These are phyloP conservation scores for Elongisporangium undulatum DNA, from an alignment of 352 stramenopile genomes.

Conservation along the genomic window DNA sequence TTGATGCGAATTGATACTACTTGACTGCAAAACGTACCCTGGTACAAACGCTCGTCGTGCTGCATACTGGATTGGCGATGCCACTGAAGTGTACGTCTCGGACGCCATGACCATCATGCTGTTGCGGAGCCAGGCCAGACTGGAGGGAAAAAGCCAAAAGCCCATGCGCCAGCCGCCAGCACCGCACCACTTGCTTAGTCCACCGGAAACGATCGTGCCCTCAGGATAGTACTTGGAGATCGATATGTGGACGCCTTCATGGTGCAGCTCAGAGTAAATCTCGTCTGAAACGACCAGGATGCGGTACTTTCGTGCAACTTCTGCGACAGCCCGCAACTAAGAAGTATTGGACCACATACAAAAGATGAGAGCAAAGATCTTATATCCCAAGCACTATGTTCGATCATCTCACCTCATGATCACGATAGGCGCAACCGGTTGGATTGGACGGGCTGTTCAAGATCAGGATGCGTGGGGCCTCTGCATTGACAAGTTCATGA, in stretches of 20 bases:
- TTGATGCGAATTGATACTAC: background rate
- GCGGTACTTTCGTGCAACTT: conserved; percentile 77
- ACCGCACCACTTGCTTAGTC: conserved; percentile 86
- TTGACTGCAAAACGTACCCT: conserved; percentile 33
- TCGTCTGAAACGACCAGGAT: conserved; percentile 89
- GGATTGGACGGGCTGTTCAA: conserved; percentile 86
- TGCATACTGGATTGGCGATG: conserved; percentile 82
- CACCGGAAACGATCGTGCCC: conserved; percentile 84
- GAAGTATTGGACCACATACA: too few relatives aligned
- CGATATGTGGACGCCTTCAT: conserved; percentile 66
- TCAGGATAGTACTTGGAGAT: conserved; percentile 86
- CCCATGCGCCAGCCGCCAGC: conserved; percentile 86
- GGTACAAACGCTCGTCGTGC: conserved; percentile 72
- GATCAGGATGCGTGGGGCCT: conserved; percentile 81
- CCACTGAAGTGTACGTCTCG: conserved; percentile 86
- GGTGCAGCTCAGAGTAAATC: conserved; percentile 85
- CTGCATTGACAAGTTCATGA: conserved; percentile 13
- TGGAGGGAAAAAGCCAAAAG: conserved; percentile 82
- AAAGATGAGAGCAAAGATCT: background rate
- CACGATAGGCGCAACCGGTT: conserved; percentile 77
- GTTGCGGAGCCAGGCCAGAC: conserved; percentile 75
- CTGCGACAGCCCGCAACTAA: conserved; percentile 58
- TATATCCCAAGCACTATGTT: background rate
- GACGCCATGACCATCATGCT: conserved; percentile 89
- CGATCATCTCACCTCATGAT: conserved; percentile 47